Base-by-base conservation (phyloP, 169 alveolate genomes). In the Eimeria maxima region DNA sequence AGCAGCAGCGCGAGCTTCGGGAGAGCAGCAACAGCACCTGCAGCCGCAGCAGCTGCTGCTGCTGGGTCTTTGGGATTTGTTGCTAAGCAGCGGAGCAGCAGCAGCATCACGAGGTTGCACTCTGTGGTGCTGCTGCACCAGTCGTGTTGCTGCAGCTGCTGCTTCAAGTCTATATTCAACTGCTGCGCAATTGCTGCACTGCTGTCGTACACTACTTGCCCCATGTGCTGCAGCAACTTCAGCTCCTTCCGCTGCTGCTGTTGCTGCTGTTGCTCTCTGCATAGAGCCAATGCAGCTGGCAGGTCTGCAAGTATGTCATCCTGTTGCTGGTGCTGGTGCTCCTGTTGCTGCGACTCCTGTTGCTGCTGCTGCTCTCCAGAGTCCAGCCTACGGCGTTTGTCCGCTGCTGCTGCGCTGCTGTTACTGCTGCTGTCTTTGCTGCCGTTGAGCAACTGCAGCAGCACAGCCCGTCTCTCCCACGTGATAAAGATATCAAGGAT, bases 1-100 rank as follows among this genome's bases (percentile, higher is more conserved):
- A 91, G 90, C 74, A 91, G 95, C 57, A 91, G 81, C 47, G 90
- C 95, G 50, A 91, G 95, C 20, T 42, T 50, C 22, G 69, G 80
- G 27, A 91, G 90, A 10, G 95, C 95, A 0, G 89, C 89, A 78
- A 78, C 38, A 38, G 89, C 89, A 18, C 89, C 89, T 44, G 89
- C 89, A 42, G 89, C 89, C 0, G 89, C 89, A 44, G 89, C 89
- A 44, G 89, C 65, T 1, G 89, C 89, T 78, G 89, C 89, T 78
- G 89, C 67, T 8, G 60, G 38, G 89, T 78, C 89, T 18, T 38
- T 38, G 29, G 89, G 89, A 65, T 78, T 78, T 18, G 47, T 45
- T 27, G 89, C 89, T 57, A 78, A 22, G 38, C 89, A 78, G 29
- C 89, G 89, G 38, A 78, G 89, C 65, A 78, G 89, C 89, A 78